These are phyloP conservation scores for Cocos nucifera DNA, from an alignment of 176 grass and related monocot species.

Conservation along the genomic window DNA sequence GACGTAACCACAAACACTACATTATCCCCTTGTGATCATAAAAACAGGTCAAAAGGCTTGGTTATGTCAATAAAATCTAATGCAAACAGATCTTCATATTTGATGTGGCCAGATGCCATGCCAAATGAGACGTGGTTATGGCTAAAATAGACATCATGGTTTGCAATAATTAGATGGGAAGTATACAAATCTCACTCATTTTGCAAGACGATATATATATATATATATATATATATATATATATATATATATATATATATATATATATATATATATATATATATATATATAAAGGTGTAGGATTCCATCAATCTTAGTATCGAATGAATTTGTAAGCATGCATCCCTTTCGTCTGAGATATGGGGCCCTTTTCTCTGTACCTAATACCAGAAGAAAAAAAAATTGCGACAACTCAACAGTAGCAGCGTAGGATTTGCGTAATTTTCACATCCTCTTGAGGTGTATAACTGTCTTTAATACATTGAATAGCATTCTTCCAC, in stretches of 20 bases:
- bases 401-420: neutral
- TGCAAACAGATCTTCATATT: neutral
- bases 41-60: neutral
- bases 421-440: too few relatives aligned
- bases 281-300: neutral
- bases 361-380: neutral
- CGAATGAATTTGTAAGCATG: neutral
- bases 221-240: neutral
- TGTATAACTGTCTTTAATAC: too few relatives aligned
- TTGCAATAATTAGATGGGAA: conserved; percentile 3
- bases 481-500: too few relatives aligned
- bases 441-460: too few relatives aligned
- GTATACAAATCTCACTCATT: neutral
- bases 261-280: neutral
- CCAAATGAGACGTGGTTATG: neutral
- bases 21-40: neutral
- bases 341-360: neutral
- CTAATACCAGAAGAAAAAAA: neutral
- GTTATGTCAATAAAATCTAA: neutral
- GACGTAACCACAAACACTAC: neutral
- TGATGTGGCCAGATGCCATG: neutral
- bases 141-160: neutral
- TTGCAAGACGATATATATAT: too few relatives aligned
- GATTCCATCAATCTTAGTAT: conserved; percentile 10
- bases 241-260: neutral